Evolutionary conservation across 208 protist species (phyloP).

Genomic region (Angomonas deanei): DNA sequence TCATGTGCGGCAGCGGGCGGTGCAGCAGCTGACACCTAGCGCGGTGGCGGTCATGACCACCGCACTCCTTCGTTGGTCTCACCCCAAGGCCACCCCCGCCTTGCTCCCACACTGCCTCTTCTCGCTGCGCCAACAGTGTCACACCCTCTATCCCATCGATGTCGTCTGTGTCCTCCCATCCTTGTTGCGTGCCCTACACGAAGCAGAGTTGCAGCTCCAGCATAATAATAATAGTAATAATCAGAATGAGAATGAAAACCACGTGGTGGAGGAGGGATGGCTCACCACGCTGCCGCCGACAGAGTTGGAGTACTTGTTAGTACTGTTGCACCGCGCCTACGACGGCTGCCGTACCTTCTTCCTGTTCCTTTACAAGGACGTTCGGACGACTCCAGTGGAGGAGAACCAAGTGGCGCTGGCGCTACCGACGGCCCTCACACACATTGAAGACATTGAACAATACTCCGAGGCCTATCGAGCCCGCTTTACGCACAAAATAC

Average conservation of each 20-base stretch:
- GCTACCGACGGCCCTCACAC: not conserved
- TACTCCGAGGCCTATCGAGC: constrained; percentile 5
- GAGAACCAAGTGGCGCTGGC: not conserved
- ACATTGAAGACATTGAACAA: not conserved
- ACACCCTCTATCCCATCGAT: constrained; percentile 71
- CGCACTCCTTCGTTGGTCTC: constrained; percentile 24
- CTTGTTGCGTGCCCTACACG: constrained; percentile 28
- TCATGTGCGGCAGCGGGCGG: constrained; percentile 18
- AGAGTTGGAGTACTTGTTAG: constrained; percentile 8
- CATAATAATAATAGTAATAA: too few relatives aligned
- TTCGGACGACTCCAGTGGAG: not conserved
- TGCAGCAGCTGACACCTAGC: constrained; percentile 42
- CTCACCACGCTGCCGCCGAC: not conserved
- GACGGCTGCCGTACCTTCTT: constrained; percentile 65
- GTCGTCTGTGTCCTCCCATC: constrained; percentile 47
- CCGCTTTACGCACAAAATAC: constrained; percentile 27
- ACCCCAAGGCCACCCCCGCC: not conserved
- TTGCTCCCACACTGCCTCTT: constrained; percentile 44
- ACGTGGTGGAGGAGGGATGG: not conserved
- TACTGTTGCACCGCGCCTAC: constrained; percentile 52
- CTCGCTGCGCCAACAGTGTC: constrained; percentile 15
- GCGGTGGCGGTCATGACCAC: constrained; percentile 43
- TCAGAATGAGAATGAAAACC: too few relatives aligned
- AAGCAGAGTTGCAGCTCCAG: not conserved
- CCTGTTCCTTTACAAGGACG: constrained; percentile 52